Evolutionary conservation across 176 grass and related monocot species (phyloP).

Genomic region (Saccharum spontaneum): DNA sequence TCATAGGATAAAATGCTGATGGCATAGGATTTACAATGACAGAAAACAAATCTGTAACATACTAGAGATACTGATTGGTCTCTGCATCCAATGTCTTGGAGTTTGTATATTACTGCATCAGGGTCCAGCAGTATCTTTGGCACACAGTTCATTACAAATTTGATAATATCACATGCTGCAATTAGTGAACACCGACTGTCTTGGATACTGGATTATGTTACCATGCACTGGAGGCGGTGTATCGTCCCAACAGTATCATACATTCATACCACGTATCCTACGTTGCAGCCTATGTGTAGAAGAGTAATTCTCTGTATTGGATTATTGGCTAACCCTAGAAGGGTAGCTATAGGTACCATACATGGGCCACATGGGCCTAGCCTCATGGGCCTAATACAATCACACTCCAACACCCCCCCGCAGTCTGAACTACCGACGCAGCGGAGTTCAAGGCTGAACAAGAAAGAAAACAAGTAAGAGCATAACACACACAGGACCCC

Average conservation of each 20-base stretch:
- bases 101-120: background rate
- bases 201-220: background rate
- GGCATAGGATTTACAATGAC: background rate
- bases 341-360: no score
- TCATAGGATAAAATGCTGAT: background rate
- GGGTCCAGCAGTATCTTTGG: background rate
- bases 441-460: no score
- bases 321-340: no score
- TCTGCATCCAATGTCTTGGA: background rate
- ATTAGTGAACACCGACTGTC: background rate
- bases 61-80: background rate
- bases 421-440: no score
- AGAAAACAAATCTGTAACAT: background rate
- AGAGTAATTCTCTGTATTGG: no score
- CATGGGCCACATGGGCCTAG: no score
- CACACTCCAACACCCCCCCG: no score
- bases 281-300: no score
- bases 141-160: background rate
- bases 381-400: no score
- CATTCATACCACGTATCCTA: background rate
- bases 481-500: no score
- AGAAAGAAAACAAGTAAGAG: no score
- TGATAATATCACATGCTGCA: background rate
- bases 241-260: background rate
- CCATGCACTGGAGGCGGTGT: background rate